Evolutionary conservation across 2,329 filamentous ascomycete species (phyloP), one percentile per base, ranked within the genome.

Genomic region (Diaporthe amygdali): DNA sequence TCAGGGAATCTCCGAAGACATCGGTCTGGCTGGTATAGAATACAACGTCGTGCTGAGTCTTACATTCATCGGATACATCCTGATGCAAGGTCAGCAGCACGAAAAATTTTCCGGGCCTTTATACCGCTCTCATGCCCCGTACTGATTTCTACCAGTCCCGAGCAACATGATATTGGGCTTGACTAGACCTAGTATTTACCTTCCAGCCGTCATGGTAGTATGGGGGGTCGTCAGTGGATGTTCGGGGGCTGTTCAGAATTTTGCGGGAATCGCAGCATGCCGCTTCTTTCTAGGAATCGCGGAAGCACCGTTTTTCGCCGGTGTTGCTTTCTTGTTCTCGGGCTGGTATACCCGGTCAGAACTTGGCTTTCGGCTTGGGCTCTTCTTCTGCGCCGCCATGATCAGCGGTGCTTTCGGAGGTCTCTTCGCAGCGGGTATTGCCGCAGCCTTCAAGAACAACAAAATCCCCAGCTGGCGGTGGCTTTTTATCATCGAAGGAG

Each of bases 401-500:
- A 54, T 54, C 27, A 54, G 51, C 51, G 27, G 51, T 34, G 27
- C 27, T 34, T 54, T 54, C 2, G 51, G 51, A 1, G 27, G 51
- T 34, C 51, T 54, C 51, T 54, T 54, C 27, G 51, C 51, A 9
- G 51, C 27, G 27, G 51, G 8, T 5, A 54, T 54, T 20, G 51
- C 51, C 27, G 51, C 51, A 3, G 51, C 30, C 27, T 54, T 54
- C 30, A 30, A 34, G 51, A 54, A 34, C 51, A 54, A 34, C 30
- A 32, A 3, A 30, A n/a, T 54, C 2, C 27, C 51, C 15, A 81
- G 81, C 74, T 80, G 82, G 71, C 82, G 81, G 46, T 81, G 56
- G 84, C 80, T 75, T 83, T 84, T 10, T 78, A 80, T n/a, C 81
- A 83, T 46, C 82, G 77, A 72, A 75, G 78, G 1, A 80, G 82